Conservation (phyloP, 208 protist genomes). For the Crithidia mellificae region DNA sequence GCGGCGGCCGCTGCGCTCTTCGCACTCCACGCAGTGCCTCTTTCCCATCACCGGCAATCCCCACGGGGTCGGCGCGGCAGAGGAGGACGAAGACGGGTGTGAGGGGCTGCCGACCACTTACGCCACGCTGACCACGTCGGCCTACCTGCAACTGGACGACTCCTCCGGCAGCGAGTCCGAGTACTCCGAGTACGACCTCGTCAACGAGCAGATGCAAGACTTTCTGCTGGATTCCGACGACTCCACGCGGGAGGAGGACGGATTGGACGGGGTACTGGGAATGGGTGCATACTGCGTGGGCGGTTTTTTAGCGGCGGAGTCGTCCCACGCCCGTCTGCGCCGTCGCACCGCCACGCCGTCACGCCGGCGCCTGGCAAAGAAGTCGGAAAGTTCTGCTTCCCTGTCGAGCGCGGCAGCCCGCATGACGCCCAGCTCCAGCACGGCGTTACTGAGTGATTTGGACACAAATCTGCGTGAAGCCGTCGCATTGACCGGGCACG, state of each 20-base stretch:
- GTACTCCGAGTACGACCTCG: constrained; percentile 65
- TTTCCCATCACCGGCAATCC: background rate
- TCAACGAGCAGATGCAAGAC: constrained; percentile 77
- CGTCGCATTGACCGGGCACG: background rate
- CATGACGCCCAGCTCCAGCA: constrained; percentile 23
- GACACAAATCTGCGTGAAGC: constrained; percentile 15
- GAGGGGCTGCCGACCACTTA: background rate
- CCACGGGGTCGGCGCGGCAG: background rate
- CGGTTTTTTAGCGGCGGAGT: constrained; percentile 4
- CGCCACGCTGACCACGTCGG: constrained; percentile 2
- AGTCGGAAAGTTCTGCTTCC: constrained; percentile 24
- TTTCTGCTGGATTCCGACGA: constrained; percentile 55
- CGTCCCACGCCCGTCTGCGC: background rate
- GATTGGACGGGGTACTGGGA: constrained; percentile 22
- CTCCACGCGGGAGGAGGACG: constrained; percentile 29
- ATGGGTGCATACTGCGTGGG: constrained; percentile 12
- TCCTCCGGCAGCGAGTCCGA: constrained; percentile 47
- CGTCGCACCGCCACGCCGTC: constrained; percentile 5
- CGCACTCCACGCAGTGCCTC: constrained; percentile 30
- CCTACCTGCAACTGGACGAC: constrained; percentile 1
- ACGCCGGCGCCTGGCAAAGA: constrained; percentile 37
- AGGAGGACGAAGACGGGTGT: no score
- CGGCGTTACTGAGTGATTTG: constrained; percentile 11
- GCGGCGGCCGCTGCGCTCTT: constrained; percentile 23
- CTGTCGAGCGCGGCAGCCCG: constrained; percentile 14